Evolutionary conservation across 2,329 filamentous ascomycete species (phyloP), one percentile per base, ranked within the genome.

Genomic region (Myotisia sp.): DNA sequence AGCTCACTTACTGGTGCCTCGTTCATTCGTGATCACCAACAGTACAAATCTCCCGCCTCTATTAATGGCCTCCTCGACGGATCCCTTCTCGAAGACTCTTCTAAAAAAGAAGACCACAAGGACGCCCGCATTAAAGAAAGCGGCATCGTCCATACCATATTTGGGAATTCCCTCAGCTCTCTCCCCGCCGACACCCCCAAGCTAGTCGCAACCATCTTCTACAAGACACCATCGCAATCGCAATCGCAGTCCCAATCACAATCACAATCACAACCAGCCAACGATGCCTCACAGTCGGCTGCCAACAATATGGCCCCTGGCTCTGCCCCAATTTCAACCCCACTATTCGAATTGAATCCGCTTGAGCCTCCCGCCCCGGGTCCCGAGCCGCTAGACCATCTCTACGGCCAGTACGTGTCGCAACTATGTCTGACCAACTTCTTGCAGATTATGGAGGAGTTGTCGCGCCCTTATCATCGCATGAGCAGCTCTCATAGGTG

Each of bases 361-460:
- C 64, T 68, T 26, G 67, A 71, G 45, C 67, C 67, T 1, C 65
- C 65, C 2, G 63, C 62, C 10, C 65, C 63, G 1, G 67, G 68
- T 38, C 65, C 67, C 4, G 64, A 68, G 37, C 65, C 66, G 16
- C 54, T 70, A 24, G 67, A 71, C 45, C 67, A 69, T 46, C 53
- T 70, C 12, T 70, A 70, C 44, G 67, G 67, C 6, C 61, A 60
- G 7, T 70, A 64, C 42, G 59, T 71, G 29, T 67, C 63, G 36
- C 66, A 70, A 49, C 51, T 67, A 42, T 71, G 68, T 48, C 54
- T 70, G 39, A 68, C 66, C 20, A 67, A 69, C 45, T 71, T 71
- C 54, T 58, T 67, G 40, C 62, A 66, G 37, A 65, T 63, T 9
- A 53, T 71, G 30, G 57, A 67, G 39, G 51, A 56, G 20, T 56